Conservation (phyloP, 495 filamentous ascomycete species). For the Penicillium longicatenatum region DNA sequence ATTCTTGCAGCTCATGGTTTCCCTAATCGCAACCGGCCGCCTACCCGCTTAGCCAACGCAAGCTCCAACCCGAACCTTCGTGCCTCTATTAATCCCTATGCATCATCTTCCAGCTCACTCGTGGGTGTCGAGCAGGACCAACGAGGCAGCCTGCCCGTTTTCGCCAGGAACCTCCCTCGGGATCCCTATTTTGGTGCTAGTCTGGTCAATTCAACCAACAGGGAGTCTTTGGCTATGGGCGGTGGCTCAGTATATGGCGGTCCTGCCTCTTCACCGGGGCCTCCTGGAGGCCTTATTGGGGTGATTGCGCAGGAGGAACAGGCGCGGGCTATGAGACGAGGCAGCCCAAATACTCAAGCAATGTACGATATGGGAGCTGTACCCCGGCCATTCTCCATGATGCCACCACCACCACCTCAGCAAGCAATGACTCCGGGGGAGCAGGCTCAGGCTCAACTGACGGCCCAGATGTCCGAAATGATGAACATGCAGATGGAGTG, state of each 20-base stretch:
- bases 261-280: slow-evolving; percentile 37
- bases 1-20: slow-evolving; percentile 93
- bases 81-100: slow-evolving; percentile 40
- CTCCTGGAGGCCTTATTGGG: slow-evolving; percentile 78
- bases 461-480: slow-evolving; percentile 84
- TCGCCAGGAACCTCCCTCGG: slow-evolving; percentile 81
- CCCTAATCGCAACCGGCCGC: slow-evolving; percentile 78
- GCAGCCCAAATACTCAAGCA: slow-evolving; percentile 69
- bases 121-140: slow-evolving; percentile 42
- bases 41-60: slow-evolving; percentile 66
- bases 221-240: slow-evolving; percentile 76
- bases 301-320: slow-evolving; percentile 88
- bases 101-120: slow-evolving; percentile 46
- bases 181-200: slow-evolving; percentile 89
- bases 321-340: slow-evolving; percentile 71
- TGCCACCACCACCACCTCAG: slow-evolving; percentile 16
- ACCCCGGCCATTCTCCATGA: slow-evolving; percentile 53
- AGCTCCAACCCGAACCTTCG: slow-evolving; percentile 58
- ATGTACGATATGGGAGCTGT: slow-evolving; percentile 43
- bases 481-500: slow-evolving; percentile 94
- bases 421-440: slow-evolving; percentile 56
- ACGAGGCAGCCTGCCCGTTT: slow-evolving; percentile 67
- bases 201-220: slow-evolving; percentile 69
- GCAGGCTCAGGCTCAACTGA: slow-evolving; percentile 79
- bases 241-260: slow-evolving; percentile 59